These are phyloP conservation scores for Sphagnum fallax DNA, from an alignment of 228 moss, liverwort and hornwort genomes.

Conservation along the genomic window DNA sequence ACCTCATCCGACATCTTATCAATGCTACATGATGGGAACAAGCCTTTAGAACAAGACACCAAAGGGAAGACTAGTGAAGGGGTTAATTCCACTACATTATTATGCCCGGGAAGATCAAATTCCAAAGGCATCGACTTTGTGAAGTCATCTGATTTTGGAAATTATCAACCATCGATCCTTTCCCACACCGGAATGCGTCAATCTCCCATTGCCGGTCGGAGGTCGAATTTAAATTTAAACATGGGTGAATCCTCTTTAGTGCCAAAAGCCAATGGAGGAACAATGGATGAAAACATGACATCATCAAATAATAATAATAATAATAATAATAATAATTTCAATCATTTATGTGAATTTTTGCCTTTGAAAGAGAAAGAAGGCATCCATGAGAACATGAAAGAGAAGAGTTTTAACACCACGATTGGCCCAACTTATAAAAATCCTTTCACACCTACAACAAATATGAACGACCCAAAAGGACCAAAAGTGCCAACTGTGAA, in stretches of 20 bases:
- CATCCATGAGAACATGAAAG: too few relatives aligned
- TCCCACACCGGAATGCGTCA: constrained; percentile 17
- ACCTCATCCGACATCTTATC: constrained; percentile 19
- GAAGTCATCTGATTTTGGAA: constrained; percentile 24
- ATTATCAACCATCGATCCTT: constrained; percentile 42
- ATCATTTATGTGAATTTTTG: not conserved
- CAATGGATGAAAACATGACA: too few relatives aligned
- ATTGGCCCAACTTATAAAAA: too few relatives aligned
- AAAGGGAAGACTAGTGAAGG: constrained; percentile 4
- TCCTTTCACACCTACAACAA: too few relatives aligned
- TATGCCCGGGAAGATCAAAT: not conserved
- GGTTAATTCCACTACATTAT: constrained; percentile 1
- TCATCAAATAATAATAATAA: too few relatives aligned
- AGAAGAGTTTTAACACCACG: too few relatives aligned
- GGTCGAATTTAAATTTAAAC: constrained; percentile 1
- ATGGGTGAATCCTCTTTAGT: not conserved
- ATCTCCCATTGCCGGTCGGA: constrained; percentile 31
- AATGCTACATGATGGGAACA: constrained; percentile 33
- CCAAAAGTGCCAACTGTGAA: not conserved
- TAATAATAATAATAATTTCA: too few relatives aligned
- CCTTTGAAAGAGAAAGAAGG: constrained; percentile 1
- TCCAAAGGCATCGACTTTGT: constrained; percentile 4
- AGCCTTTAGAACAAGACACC: not conserved
- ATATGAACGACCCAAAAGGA: too few relatives aligned
- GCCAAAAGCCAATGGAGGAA: too few relatives aligned